Percentiles rank a stretch among this genome's conserved stretches.
Conservation (phyloP, 352 stramenopile species). For the Phytophthora cryptogea region DNA sequence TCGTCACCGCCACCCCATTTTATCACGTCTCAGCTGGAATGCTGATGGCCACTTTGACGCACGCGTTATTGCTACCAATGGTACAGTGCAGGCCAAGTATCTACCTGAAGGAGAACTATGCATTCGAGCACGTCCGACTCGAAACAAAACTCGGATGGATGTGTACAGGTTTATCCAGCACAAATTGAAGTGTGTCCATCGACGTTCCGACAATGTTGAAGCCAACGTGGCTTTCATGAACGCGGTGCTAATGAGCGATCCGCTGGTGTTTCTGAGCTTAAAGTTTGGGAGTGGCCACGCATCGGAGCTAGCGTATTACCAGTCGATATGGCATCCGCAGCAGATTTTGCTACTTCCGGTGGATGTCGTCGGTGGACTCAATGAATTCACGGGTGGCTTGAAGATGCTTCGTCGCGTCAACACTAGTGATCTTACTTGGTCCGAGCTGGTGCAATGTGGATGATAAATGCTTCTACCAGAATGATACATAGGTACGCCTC, state of each 20-base stretch:
- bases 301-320: constrained; percentile 18
- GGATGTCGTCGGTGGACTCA: constrained; percentile 1
- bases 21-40: neutral
- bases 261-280: constrained; percentile 28
- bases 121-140: neutral
- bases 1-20: neutral
- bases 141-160: constrained; percentile 13
- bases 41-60: neutral
- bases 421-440: constrained; percentile 7
- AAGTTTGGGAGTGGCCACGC: neutral
- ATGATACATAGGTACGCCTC: neutral
- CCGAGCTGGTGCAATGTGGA: constrained; percentile 20
- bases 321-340: constrained; percentile 3
- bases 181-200: constrained; percentile 31
- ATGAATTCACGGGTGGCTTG: constrained; percentile 15
- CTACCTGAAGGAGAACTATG: neutral
- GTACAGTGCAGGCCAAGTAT: neutral
- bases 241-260: constrained; percentile 41
- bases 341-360: constrained; percentile 18
- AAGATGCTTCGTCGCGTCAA: constrained; percentile 8
- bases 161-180: constrained; percentile 31
- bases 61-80: neutral
- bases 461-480: neutral
- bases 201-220: constrained; percentile 20
- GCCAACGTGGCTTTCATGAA: constrained; percentile 45